Percentiles rank a stretch among this genome's conserved stretches.
These are phyloP conservation scores for Mortierella claussenii DNA, from an alignment of 192 early-diverging fungal species.

Conservation along the genomic window DNA sequence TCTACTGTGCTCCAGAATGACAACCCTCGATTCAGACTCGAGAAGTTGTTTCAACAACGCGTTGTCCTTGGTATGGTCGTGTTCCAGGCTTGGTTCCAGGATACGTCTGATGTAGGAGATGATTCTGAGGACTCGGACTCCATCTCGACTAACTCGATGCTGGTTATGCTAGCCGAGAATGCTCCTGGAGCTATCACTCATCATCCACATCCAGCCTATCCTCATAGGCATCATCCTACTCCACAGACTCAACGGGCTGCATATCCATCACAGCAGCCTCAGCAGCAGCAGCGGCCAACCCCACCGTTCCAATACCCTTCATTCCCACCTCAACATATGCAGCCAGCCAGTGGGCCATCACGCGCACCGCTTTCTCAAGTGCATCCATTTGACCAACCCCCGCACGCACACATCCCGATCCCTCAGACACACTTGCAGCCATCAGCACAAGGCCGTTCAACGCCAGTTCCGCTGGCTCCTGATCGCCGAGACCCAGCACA, in stretches of 20 bases:
- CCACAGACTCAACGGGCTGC: background rate
- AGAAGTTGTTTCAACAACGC: constrained; percentile 5
- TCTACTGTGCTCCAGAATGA: constrained; percentile 21
- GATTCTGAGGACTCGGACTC: constrained; percentile 37
- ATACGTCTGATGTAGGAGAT: constrained; percentile 38
- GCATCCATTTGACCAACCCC: background rate
- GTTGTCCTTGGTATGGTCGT: constrained; percentile 37
- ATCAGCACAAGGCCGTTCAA: background rate
- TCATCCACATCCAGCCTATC: background rate
- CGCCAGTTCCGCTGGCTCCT: background rate
- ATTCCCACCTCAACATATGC: background rate
- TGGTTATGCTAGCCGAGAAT: background rate
- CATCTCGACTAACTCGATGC: constrained; percentile 12
- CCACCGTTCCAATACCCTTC: background rate
- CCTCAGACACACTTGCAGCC: background rate
- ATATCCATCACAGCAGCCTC: background rate
- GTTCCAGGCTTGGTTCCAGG: constrained; percentile 44
- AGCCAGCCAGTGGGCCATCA: background rate
- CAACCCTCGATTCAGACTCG: constrained; percentile 1
- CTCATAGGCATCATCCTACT: background rate
- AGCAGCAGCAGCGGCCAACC: background rate
- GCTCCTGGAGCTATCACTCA: background rate
- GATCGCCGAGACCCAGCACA: background rate
- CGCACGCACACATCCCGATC: background rate
- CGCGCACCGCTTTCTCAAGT: background rate